These are phyloP conservation scores for Diplodia corticola DNA, from an alignment of 2,329 filamentous ascomycete genomes.

Conservation along the genomic window DNA sequence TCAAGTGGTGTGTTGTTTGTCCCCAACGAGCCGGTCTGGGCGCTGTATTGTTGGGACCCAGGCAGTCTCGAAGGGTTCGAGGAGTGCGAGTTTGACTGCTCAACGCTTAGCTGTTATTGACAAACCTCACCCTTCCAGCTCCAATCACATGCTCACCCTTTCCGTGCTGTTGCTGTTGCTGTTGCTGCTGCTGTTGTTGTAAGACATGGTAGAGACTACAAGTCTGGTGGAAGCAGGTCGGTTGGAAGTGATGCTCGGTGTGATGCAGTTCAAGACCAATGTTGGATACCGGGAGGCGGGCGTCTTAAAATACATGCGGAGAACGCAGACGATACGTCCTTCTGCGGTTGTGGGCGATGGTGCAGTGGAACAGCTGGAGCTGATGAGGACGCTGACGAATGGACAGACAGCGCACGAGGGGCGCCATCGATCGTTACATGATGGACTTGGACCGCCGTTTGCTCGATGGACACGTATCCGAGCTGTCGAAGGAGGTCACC, in stretches of 20 bases:
- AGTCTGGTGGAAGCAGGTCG: neutral
- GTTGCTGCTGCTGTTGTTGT: neutral
- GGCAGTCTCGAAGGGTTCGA: neutral
- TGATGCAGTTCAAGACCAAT: neutral
- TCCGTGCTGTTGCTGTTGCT: neutral
- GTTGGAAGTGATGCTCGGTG: neutral
- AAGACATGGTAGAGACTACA: neutral
- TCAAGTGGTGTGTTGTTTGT: neutral
- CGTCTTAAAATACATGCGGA: neutral
- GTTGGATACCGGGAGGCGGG: no score
- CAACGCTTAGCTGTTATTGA: neutral
- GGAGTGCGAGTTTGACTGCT: neutral
- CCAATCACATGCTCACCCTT: neutral
- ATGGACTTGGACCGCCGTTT: neutral
- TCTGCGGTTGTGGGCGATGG: neutral
- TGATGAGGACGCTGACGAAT: neutral
- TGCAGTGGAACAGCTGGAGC: neutral
- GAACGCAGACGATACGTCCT: neutral
- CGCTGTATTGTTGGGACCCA: neutral
- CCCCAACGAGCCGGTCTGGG: neutral
- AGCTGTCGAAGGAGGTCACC: neutral
- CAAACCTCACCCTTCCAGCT: neutral
- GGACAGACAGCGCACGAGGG: slow-evolving; percentile 1
- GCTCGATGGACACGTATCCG: neutral
- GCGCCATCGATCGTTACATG: neutral